A percentile compares a stretch with the other conserved stretches of the same genome.
phyloP scores from a whole-genome alignment of 805 yeast species.

The Saturnispora saitoi region DNA sequence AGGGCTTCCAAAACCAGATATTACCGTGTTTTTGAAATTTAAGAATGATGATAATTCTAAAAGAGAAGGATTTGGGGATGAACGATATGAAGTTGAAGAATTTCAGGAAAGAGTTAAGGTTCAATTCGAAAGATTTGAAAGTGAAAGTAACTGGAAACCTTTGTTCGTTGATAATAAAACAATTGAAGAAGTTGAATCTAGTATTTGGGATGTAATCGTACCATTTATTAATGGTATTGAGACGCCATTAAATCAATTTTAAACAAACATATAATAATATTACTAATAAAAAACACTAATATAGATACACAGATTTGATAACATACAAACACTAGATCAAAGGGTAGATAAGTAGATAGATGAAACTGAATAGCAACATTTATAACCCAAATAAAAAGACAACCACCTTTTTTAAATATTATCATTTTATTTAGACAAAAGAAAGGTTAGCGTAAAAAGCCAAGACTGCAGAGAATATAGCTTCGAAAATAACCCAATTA shows the following conservation, averaged over 20 bases:
- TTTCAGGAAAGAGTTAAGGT: conserved; percentile 68
- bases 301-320: conserved; percentile 4
- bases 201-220: conserved; percentile 34
- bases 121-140: conserved; percentile 41
- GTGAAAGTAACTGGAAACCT: conserved; percentile 31
- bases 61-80: conserved; percentile 88
- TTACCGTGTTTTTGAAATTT: conserved; percentile 67
- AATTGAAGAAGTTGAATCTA: conserved; percentile 45
- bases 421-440: conserved; percentile 19
- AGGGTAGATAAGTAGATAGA: background rate
- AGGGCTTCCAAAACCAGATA: conserved; percentile 83
- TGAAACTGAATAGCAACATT: background rate
- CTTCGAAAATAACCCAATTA: conserved; percentile 38
- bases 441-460: conserved; percentile 40
- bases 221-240: conserved; percentile 13
- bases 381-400: background rate
- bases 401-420: background rate
- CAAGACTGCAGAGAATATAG: conserved; percentile 37
- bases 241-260: conserved; percentile 11
- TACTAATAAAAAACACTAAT: background rate
- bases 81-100: conserved; percentile 69
- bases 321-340: conserved; percentile 2
- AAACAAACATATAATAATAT: background rate
- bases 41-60: conserved; percentile 34
- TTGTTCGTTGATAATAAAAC: conserved; percentile 52